These are phyloP conservation scores for Lomentospora prolificans DNA, from an alignment of 2,329 filamentous ascomycete species.

Conservation along the genomic window DNA sequence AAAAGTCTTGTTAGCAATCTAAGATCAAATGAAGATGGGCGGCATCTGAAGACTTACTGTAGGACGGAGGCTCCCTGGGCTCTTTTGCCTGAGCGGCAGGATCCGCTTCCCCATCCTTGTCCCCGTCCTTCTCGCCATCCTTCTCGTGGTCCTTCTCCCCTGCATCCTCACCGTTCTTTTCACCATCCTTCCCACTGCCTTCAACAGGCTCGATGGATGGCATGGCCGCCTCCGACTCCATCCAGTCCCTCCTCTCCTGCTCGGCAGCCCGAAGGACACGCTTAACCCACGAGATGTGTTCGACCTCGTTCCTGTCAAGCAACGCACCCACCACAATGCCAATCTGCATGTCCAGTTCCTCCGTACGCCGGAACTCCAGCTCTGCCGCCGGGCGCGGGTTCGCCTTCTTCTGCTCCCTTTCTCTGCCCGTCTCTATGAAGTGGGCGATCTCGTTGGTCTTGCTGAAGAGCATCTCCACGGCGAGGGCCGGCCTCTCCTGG, in stretches of 20 bases:
- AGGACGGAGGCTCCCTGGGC: slow-evolving; percentile 21
- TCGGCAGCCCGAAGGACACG: slow-evolving; percentile 57
- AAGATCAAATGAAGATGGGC: background rate
- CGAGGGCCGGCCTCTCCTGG: slow-evolving; percentile 71
- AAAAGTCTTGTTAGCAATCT: slow-evolving; percentile 18
- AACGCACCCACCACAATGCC: slow-evolving; percentile 71
- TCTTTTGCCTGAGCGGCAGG: background rate
- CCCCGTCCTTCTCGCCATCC: background rate
- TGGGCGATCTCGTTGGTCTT: slow-evolving; percentile 76
- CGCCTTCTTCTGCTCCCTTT: slow-evolving; percentile 66
- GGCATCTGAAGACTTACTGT: slow-evolving; percentile 19
- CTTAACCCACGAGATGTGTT: slow-evolving; percentile 76
- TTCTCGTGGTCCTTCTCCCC: background rate
- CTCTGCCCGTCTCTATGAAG: slow-evolving; percentile 84
- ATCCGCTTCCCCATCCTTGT: background rate
- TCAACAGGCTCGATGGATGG: slow-evolving; percentile 19
- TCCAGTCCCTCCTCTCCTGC: slow-evolving; percentile 68
- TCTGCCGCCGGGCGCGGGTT: slow-evolving; percentile 65
- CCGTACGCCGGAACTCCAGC: slow-evolving; percentile 67
- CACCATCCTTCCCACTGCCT: slow-evolving; percentile 21
- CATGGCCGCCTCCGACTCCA: slow-evolving; percentile 56
- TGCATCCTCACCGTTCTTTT: slow-evolving; percentile 21
- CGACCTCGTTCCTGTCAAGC: slow-evolving; percentile 67
- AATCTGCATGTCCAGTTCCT: slow-evolving; percentile 62
- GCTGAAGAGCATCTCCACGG: slow-evolving; percentile 90